A percentile compares a stretch with the other conserved stretches of the same genome.
Conservation (phyloP, 805 yeast species). For the Wickerhamiella musiphila region DNA sequence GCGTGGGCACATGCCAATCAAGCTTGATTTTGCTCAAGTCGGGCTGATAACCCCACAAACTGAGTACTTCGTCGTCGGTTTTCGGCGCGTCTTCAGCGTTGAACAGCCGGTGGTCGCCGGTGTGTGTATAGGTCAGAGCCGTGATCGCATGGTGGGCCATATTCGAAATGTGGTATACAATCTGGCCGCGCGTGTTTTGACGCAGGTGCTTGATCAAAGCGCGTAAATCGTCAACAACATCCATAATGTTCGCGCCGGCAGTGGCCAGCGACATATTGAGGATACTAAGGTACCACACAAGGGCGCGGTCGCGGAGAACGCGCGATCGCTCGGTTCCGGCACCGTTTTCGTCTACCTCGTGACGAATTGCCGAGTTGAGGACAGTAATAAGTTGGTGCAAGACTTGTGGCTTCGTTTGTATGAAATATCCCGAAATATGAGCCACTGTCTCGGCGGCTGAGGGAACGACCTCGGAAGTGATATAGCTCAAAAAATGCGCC, state of each 20-base stretch:
- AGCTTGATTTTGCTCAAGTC: constrained; percentile 26
- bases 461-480: constrained; percentile 40
- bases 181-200: constrained; percentile 41
- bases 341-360: constrained; percentile 55
- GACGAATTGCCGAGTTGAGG: constrained; percentile 36
- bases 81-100: constrained; percentile 7
- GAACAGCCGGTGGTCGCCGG: constrained; percentile 15
- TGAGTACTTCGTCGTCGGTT: constrained; percentile 16
- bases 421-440: constrained; percentile 53
- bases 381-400: constrained; percentile 30
- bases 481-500: constrained; percentile 28
- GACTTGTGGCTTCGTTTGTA: constrained; percentile 40
- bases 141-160: constrained; percentile 51
- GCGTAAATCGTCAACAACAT: constrained; percentile 28
- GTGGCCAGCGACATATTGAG: constrained; percentile 55
- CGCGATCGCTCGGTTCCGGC: constrained; percentile 62
- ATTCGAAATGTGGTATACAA: constrained; percentile 42
- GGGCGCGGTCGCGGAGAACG: constrained; percentile 58
- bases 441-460: constrained; percentile 48
- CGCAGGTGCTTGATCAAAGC: constrained; percentile 30
- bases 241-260: constrained; percentile 36
- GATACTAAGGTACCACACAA: constrained; percentile 54
- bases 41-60: constrained; percentile 27
- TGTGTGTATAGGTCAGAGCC: constrained; percentile 37
- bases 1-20: constrained; percentile 60